Conservation (phyloP, 768 basidiomycete species). For the Macrolepiota dolichaula region DNA sequence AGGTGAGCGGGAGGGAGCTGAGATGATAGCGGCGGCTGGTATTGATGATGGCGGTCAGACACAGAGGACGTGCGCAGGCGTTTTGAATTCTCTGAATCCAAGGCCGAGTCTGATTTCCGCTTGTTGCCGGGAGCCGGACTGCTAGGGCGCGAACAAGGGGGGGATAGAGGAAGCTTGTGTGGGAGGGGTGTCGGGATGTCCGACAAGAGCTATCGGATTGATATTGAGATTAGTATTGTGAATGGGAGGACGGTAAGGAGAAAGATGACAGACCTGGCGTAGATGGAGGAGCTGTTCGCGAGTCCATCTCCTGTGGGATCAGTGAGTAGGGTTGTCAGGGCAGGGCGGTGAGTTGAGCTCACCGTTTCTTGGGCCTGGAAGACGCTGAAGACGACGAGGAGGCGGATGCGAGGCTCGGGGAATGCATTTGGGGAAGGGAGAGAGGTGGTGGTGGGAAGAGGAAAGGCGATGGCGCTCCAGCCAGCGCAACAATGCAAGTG, state of each 20-base stretch:
- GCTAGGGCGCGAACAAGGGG: conserved; percentile 44
- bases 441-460: conserved; percentile 43
- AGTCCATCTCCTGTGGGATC: conserved; percentile 41
- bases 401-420: conserved; percentile 12
- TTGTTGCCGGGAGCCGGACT: conserved; percentile 45
- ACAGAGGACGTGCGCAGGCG: conserved; percentile 38
- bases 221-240: conserved; percentile 10
- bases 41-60: conserved; percentile 22
- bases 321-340: conserved; percentile 20
- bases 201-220: conserved; percentile 36
- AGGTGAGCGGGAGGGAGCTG: conserved; percentile 22
- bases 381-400: conserved; percentile 20
- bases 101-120: conserved; percentile 40
- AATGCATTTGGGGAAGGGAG: conserved; percentile 17
- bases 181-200: conserved; percentile 33
- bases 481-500: conserved; percentile 39
- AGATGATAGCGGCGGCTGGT: conserved; percentile 22
- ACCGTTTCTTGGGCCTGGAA: conserved; percentile 33
- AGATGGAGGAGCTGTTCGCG: conserved; percentile 46
- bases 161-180: conserved; percentile 49
- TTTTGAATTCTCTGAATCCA: conserved; percentile 41
- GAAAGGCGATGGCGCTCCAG: conserved; percentile 36
- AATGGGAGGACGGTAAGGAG: not conserved
- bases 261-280: conserved; percentile 36
- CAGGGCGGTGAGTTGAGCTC: conserved; percentile 7